Base-by-base conservation (phyloP, 495 filamentous ascomycete genomes). In the Xylaria venustula region DNA sequence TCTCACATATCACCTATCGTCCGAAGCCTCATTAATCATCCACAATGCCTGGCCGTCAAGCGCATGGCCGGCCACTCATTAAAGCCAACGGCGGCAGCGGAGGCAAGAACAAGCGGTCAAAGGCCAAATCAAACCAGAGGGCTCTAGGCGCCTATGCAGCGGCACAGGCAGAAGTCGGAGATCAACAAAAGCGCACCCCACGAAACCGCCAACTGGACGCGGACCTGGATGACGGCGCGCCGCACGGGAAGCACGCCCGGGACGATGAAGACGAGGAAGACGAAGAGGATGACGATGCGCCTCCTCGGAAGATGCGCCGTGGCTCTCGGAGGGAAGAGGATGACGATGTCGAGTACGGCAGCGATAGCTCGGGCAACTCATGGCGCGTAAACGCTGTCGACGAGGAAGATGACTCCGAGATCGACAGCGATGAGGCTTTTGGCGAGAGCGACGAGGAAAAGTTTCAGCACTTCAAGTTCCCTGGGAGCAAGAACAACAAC, bases 351-450 rank as follows among this genome's bases (percentile, higher is more conserved):
- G 83, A 82, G 61, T 81, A 78, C 32, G 90, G 91, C 2, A 91
- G 87, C 55, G 93, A 97, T 67, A 90, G 88, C 54, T 91, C 96
- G 62, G 93, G 92, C 19, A 88, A 94, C 72, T 82, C 90, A 65
- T 98, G 94, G 94, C 88, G 81, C 63, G 71, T 95, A 37, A 91
- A 91, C 48, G 81, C 90, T 59, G 86, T 82, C 49, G 89, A 81
- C 58, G 26, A 53, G 12, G 88, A 91, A 58, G 85, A 94, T 53
- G 91, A 93, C 61, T 88, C 84, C 28, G 92, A 95, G 61, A 77
- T 98, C 49, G 92, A 98, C 70, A 92, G 88, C 63, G 93, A 97
- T 60, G 93, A 97, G 69, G 93, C 93, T 32, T 89, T 97, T 80
- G 93, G 92, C 8, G 88, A 88, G 59, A 93, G 90, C 64, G 91